Conservation (phyloP, 176 grass and related monocot genomes). For the Oropetium thomaeum region DNA sequence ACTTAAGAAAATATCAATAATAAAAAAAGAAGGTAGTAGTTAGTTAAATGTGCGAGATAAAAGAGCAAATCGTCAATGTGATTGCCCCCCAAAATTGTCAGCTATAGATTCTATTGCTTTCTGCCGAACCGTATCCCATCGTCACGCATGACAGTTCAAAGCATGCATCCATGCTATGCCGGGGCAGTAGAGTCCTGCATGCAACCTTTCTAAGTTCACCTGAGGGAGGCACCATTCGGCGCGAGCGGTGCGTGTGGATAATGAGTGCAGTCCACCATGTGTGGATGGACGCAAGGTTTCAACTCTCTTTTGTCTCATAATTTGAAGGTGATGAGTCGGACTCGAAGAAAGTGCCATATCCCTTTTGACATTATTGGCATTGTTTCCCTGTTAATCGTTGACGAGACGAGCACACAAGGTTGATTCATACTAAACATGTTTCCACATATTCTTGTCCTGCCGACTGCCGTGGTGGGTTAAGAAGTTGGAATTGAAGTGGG, state of each 20-base stretch:
- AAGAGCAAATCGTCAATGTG: constrained; percentile 16
- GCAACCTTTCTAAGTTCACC: constrained; percentile 17
- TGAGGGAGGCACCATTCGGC: constrained; percentile 42
- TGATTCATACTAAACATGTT: background rate
- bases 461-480: background rate
- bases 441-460: background rate
- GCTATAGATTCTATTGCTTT: constrained; percentile 29
- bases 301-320: background rate
- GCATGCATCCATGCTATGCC: no score
- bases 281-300: background rate
- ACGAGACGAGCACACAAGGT: background rate
- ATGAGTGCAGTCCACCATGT: constrained; percentile 11
- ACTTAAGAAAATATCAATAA: no score
- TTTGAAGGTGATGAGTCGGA: background rate
- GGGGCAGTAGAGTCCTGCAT: background rate
- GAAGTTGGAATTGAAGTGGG: constrained; percentile 9
- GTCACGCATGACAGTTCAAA: constrained; percentile 26
- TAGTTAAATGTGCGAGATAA: background rate
- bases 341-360: constrained; percentile 22
- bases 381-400: background rate
- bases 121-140: background rate
- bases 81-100: background rate
- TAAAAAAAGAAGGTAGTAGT: no score
- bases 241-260: no score
- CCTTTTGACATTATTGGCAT: constrained; percentile 26